These are phyloP conservation scores for Tephrocybe sp. DNA, from an alignment of 768 basidiomycete species.

Conservation along the genomic window DNA sequence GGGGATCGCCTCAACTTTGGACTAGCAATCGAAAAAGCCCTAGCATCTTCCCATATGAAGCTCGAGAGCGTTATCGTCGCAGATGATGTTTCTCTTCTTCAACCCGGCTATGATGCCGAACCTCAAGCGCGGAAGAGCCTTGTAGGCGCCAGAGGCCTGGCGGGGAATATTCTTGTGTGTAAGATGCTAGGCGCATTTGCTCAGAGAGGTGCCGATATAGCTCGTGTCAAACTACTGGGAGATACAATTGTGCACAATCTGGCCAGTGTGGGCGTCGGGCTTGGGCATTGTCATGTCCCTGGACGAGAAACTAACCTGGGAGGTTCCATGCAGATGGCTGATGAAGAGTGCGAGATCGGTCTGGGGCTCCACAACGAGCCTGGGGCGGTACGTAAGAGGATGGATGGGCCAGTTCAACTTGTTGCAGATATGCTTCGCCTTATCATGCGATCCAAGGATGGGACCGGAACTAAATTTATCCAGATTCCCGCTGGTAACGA, in stretches of 20 bases:
- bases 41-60: conserved; percentile 28
- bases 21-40: conserved; percentile 53
- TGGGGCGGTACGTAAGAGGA: conserved; percentile 32
- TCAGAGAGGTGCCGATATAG: conserved; percentile 35
- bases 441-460: conserved; percentile 43
- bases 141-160: conserved; percentile 51
- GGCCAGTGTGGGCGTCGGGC: conserved; percentile 38
- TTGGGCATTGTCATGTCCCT: conserved; percentile 62
- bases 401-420: conserved; percentile 33
- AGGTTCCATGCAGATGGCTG: conserved; percentile 15
- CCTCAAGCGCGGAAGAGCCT: conserved; percentile 21
- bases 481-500: conserved; percentile 24
- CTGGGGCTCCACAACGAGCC: conserved; percentile 61
- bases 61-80: conserved; percentile 51
- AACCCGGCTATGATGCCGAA: conserved; percentile 13
- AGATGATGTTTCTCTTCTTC: conserved; percentile 53
- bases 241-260: conserved; percentile 32
- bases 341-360: conserved; percentile 45
- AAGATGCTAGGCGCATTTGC: conserved; percentile 56
- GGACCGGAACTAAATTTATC: conserved; percentile 25
- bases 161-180: conserved; percentile 50
- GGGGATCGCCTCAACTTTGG: conserved; percentile 63
- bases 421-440: conserved; percentile 32
- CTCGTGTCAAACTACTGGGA: conserved; percentile 32
- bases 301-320: conserved; percentile 31